These are phyloP conservation scores for Cercophora newfieldiana DNA, from an alignment of 495 filamentous ascomycete genomes.

Conservation along the genomic window DNA sequence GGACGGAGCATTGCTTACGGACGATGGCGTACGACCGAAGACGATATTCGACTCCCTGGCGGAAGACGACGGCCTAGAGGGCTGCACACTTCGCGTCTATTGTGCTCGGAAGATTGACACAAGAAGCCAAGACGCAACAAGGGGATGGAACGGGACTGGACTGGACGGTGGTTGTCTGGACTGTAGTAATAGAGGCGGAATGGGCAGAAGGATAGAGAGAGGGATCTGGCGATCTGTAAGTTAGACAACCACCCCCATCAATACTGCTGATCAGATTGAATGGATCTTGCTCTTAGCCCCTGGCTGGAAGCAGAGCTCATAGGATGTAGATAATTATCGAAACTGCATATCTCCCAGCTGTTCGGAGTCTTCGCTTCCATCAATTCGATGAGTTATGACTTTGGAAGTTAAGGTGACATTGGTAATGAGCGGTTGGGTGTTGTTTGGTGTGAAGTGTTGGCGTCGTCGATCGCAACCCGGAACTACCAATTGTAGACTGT, in stretches of 20 bases:
- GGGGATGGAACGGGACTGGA: neutral
- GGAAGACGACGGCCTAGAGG: neutral
- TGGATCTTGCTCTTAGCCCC: neutral
- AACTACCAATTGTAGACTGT: too few relatives aligned
- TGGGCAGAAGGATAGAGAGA: neutral
- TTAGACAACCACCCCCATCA: neutral
- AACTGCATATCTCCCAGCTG: neutral
- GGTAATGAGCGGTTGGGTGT: neutral
- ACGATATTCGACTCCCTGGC: neutral
- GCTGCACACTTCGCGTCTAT: neutral
- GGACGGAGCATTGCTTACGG: neutral
- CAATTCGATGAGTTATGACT: too few relatives aligned
- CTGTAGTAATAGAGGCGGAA: neutral
- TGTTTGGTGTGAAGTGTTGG: too few relatives aligned
- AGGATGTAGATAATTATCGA: neutral
- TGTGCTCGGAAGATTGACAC: neutral
- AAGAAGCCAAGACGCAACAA: neutral
- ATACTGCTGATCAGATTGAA: neutral
- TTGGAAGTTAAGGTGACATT: neutral
- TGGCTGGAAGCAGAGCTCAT: neutral
- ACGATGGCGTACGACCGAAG: neutral
- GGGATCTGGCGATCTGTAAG: neutral
- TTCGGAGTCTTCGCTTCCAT: neutral
- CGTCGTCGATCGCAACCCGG: too few relatives aligned
- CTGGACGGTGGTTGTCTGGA: neutral